Evolutionary conservation across 257 asterid species (phyloP).

Genomic region (Oldenlandia corymbosa): DNA sequence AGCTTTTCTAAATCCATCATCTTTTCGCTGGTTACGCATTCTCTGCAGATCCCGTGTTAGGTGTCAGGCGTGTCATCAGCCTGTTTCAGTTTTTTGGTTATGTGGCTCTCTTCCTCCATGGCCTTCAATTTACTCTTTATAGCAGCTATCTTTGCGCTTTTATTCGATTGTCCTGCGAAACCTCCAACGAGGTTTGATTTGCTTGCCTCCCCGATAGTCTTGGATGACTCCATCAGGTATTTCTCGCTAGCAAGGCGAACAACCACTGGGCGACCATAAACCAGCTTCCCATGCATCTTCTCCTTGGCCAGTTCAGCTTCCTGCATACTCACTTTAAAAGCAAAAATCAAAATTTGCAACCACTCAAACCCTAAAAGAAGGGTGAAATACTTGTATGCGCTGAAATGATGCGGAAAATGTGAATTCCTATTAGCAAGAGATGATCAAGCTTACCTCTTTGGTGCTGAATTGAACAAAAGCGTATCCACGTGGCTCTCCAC

Average conservation of each 20-base stretch:
- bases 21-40: conserved; percentile 11
- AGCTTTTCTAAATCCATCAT: not conserved
- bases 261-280: conserved; percentile 53
- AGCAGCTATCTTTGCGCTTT: conserved; percentile 80
- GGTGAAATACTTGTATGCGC: conserved; percentile 48
- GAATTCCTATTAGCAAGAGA: conserved; percentile 17
- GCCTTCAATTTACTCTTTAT: conserved; percentile 82
- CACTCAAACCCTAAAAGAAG: not conserved
- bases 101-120: conserved; percentile 59
- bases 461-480: conserved; percentile 78
- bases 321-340: conserved; percentile 93
- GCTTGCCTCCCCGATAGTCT: conserved; percentile 31
- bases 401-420: conserved; percentile 45
- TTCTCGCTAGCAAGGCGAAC: conserved; percentile 88
- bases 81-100: conserved; percentile 49
- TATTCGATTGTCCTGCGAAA: conserved; percentile 42
- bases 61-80: conserved; percentile 4
- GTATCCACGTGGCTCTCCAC: conserved; percentile 76
- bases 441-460: conserved; percentile 61
- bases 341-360: conserved; percentile 45
- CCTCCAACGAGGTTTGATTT: conserved; percentile 31
- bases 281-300: conserved; percentile 85
- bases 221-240: conserved; percentile 36
- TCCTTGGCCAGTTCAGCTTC: conserved; percentile 86
- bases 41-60: not conserved